phyloP scores from a whole-genome alignment of 2,329 filamentous ascomycete species.

The Paecilomyces sp. region DNA sequence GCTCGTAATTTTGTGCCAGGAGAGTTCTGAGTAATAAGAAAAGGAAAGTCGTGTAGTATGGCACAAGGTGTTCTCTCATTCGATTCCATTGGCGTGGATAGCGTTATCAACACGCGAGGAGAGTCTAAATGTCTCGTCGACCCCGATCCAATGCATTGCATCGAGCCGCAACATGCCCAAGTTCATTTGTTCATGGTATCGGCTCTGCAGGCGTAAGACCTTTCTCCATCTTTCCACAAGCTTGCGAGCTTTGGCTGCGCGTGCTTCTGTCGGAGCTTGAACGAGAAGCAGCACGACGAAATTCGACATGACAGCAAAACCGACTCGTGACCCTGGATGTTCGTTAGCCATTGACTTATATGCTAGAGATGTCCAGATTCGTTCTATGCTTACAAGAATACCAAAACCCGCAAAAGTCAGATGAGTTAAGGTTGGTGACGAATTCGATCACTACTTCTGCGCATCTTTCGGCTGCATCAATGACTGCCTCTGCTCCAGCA shows the following conservation, averaged over 20 bases:
- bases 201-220: conserved; percentile 20
- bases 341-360: background rate
- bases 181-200: conserved; percentile 22
- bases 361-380: no score
- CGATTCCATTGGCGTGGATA: background rate
- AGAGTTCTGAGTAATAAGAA: background rate
- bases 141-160: conserved; percentile 20
- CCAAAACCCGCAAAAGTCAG: conserved; percentile 24
- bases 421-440: conserved; percentile 16
- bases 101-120: background rate
- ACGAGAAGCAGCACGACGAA: conserved; percentile 24
- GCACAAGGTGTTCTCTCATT: background rate
- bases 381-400: conserved; percentile 22
- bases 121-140: background rate
- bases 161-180: conserved; percentile 23
- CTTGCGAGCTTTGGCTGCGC: conserved; percentile 17
- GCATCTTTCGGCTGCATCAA: conserved; percentile 24
- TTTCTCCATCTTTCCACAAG: conserved; percentile 23
- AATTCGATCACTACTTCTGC: conserved; percentile 23
- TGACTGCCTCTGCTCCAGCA: conserved; percentile 11
- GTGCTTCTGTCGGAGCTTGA: conserved; percentile 20
- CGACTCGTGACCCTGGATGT: conserved; percentile 22
- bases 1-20: no score
- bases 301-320: conserved; percentile 28
- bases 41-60: background rate